These are phyloP conservation scores for Leptomonas seymouri DNA, from an alignment of 208 protist species.

Conservation along the genomic window DNA sequence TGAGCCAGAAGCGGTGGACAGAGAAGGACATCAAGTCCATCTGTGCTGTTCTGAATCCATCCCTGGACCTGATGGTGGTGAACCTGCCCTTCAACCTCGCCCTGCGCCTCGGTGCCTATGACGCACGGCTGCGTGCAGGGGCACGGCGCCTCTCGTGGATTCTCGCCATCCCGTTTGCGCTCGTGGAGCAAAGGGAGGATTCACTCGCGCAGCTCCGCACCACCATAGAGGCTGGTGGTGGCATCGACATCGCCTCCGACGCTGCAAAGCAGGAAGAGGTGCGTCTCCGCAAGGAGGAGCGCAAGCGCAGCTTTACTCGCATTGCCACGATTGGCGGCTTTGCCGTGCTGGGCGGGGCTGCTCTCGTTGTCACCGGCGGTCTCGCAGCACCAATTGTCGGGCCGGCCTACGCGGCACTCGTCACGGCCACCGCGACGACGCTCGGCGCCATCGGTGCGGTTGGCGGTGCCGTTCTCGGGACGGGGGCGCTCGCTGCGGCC, in stretches of 20 bases:
- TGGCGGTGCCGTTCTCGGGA: slow-evolving; percentile 58
- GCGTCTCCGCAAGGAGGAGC: slow-evolving; percentile 35
- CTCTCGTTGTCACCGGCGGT: slow-evolving; percentile 70
- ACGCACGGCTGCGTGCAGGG: slow-evolving; percentile 72
- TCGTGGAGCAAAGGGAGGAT: slow-evolving; percentile 65
- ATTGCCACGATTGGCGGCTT: slow-evolving; percentile 75
- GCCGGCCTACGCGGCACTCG: slow-evolving; percentile 59
- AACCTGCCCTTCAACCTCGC: slow-evolving; percentile 75
- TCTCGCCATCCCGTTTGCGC: slow-evolving; percentile 53
- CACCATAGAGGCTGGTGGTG: background rate
- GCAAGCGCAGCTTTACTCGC: slow-evolving; percentile 45
- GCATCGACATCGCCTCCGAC: background rate
- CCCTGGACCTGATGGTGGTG: slow-evolving; percentile 55
- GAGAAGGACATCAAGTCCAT: slow-evolving; percentile 43
- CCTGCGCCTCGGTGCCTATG: slow-evolving; percentile 58
- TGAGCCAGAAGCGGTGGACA: slow-evolving; percentile 38
- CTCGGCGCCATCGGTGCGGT: slow-evolving; percentile 51
- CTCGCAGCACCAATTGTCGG: slow-evolving; percentile 73
- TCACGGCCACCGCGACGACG: slow-evolving; percentile 51
- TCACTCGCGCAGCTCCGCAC: slow-evolving; percentile 21
- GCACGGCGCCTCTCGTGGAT: slow-evolving; percentile 69
- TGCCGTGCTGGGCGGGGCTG: slow-evolving; percentile 61
- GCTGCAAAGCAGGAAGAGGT: slow-evolving; percentile 37
- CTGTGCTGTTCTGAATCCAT: slow-evolving; percentile 41
- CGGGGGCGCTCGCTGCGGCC: slow-evolving; percentile 44